These are phyloP conservation scores for Neonectria neomacrospora DNA, from an alignment of 2,329 filamentous ascomycete species.

Conservation along the genomic window DNA sequence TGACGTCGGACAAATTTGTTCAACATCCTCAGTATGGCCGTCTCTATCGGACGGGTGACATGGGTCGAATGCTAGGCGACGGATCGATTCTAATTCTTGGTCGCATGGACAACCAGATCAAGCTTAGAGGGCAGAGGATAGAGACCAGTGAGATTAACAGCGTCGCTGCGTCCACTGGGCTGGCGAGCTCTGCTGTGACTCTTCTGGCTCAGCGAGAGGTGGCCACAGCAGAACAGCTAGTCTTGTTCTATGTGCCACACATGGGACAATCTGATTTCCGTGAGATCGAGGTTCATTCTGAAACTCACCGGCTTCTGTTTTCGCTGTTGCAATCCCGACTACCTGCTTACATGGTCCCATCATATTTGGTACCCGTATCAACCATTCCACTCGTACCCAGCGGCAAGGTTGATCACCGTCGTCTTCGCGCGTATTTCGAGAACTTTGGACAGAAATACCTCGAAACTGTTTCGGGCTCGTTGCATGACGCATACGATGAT, in stretches of 20 bases:
- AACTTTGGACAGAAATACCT: slow-evolving; percentile 59
- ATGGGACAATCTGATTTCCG: slow-evolving; percentile 44
- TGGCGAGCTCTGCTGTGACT: slow-evolving; percentile 71
- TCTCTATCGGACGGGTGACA: slow-evolving; percentile 84
- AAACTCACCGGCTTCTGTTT: slow-evolving; percentile 61
- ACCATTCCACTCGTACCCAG: slow-evolving; percentile 76
- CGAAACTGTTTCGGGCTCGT: slow-evolving; percentile 44
- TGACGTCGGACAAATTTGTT: slow-evolving; percentile 75
- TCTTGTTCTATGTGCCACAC: slow-evolving; percentile 74
- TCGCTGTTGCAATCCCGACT: slow-evolving; percentile 65
- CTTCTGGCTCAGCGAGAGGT: slow-evolving; percentile 62
- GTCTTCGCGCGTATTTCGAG: slow-evolving; percentile 61
- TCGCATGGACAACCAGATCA: slow-evolving; percentile 82
- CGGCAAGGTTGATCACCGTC: slow-evolving; percentile 76
- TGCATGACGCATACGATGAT: slow-evolving; percentile 45
- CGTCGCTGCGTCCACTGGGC: slow-evolving; percentile 62
- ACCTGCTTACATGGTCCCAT: slow-evolving; percentile 83
- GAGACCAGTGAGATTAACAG: slow-evolving; percentile 82
- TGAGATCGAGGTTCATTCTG: slow-evolving; percentile 51
- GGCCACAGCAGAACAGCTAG: slow-evolving; percentile 63
- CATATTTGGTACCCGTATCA: slow-evolving; percentile 75
- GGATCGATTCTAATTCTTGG: slow-evolving; percentile 79
- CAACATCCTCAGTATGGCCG: slow-evolving; percentile 74
- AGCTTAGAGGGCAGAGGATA: slow-evolving; percentile 82
- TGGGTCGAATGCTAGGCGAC: slow-evolving; percentile 81